Conservation (phyloP, 2,329 filamentous ascomycete species). For the Aspergillus neotritici region DNA sequence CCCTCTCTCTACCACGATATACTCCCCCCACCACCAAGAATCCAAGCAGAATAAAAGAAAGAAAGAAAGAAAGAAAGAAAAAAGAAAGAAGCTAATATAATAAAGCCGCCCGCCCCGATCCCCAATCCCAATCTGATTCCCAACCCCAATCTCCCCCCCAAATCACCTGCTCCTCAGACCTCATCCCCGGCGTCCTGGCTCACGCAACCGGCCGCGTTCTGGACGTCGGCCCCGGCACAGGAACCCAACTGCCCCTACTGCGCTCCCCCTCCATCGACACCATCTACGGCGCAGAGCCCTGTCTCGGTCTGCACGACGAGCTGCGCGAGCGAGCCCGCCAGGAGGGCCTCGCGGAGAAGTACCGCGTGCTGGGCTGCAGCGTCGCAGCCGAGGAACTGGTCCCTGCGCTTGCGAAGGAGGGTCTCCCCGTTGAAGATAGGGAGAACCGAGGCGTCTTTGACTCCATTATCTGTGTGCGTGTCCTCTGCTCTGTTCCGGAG, state of each 20-base stretch:
- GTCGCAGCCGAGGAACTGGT: conserved; percentile 45
- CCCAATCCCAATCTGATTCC: background rate
- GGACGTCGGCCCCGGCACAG: conserved; percentile 50
- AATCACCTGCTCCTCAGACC: conserved; percentile 28
- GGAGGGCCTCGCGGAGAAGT: conserved; percentile 43
- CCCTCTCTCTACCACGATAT: background rate
- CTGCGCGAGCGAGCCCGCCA: conserved; percentile 39
- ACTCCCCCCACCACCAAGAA: no score
- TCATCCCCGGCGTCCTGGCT: conserved; percentile 39
- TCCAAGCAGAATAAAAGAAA: no score
- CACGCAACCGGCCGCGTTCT: conserved; percentile 41
- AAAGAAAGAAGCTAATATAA: background rate
- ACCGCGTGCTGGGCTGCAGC: conserved; percentile 46
- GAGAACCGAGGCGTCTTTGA: conserved; percentile 42
- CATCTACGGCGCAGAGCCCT: conserved; percentile 54
- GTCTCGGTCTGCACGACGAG: conserved; percentile 41
- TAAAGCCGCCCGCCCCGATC: background rate
- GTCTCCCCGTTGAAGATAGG: conserved; percentile 26
- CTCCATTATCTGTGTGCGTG: conserved; percentile 50
- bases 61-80: background rate
- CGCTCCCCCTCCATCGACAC: conserved; percentile 37
- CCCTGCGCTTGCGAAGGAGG: conserved; percentile 40
- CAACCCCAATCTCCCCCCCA: conserved; percentile 7
- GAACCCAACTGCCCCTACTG: conserved; percentile 47
- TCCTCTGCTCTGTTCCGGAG: conserved; percentile 51